Evolutionary conservation across 495 filamentous ascomycete genomes (phyloP).

Genomic region (Margaritispora aquatica): DNA sequence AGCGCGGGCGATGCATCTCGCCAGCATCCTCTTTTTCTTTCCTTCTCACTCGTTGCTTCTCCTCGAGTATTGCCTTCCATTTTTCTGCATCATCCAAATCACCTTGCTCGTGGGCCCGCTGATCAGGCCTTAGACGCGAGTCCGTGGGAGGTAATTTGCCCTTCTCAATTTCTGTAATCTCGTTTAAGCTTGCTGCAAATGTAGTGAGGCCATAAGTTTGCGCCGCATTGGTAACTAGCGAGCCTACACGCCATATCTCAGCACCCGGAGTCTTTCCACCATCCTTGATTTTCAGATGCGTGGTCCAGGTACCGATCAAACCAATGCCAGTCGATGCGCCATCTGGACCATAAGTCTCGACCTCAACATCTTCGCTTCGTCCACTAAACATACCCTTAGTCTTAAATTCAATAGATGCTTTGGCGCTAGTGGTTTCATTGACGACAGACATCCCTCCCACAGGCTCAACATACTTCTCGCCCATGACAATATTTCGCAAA

Average conservation of each 20-base stretch:
- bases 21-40: constrained; percentile 68
- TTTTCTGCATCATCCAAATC: constrained; percentile 79
- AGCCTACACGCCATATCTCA: constrained; percentile 71
- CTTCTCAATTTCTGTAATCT: constrained; percentile 76
- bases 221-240: constrained; percentile 66
- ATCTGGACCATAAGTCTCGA: constrained; percentile 60
- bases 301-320: constrained; percentile 80
- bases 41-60: constrained; percentile 71
- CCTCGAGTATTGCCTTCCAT: constrained; percentile 76
- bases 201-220: constrained; percentile 80
- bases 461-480: constrained; percentile 97
- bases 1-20: constrained; percentile 64
- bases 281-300: constrained; percentile 56
- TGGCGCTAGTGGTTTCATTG: constrained; percentile 75
- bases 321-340: constrained; percentile 55
- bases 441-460: constrained; percentile 77
- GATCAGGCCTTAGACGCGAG: constrained; percentile 79
- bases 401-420: constrained; percentile 80
- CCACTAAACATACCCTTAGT: constrained; percentile 94
- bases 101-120: constrained; percentile 77
- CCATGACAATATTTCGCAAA: constrained; percentile 92
- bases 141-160: constrained; percentile 72
- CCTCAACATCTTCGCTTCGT: constrained; percentile 80
- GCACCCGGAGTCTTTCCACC: constrained; percentile 46
- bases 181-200: constrained; percentile 83